Evolutionary conservation across 2,329 filamentous ascomycete genomes (phyloP), one percentile per base, ranked within the genome.

Genomic region (Plenodomus biglobosus): DNA sequence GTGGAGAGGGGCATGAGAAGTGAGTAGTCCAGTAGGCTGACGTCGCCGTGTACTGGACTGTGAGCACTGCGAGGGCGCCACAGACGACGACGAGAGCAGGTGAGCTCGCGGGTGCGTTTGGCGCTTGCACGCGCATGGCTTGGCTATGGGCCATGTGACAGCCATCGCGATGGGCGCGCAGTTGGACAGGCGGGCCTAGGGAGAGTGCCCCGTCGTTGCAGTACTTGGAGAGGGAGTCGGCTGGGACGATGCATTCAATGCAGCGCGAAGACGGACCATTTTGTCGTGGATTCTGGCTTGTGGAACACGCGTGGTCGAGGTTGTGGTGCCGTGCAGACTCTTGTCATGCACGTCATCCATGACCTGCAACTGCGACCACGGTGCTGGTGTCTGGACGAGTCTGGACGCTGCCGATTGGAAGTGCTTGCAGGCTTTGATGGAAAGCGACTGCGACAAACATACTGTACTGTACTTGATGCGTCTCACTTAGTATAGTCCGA

Each of bases 61-160:
- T 32, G 49, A 54, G 46, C 34, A 44, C 37, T 27, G 44, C 41
- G 49, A 46, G 44, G 27, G 6, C 15, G 8, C 6, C 3, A 11
- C 27, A 32, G 6, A 32, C 40, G 22, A 54, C 52, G 49, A 51
- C 51, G 51, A 62, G n/a, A n/a, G n/a, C n/a, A n/a, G n/a, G 56
- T 64, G 58, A 65, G 59, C 59, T 55, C 52, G 53, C 37, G 30
- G 42, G 42, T 19, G 42, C 48, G 54, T 60, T 58, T 64, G 60
- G 61, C 65, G 64, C 61, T 57, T 60, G 57, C 55, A 51, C 58
- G 58, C 58, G 47, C 34, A 50, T 44, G 55, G 48, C 62, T 65
- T 65, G 63, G 64, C 64, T 48, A 44, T 22, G 46, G 35, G 53
- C 52, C 66, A 69, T 65, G 64, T 68, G 64, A 65, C 54, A 48